A percentile compares a stretch with the other conserved stretches of the same genome.
phyloP scores from a whole-genome alignment of 164 flowering plant genomes.

The Kingdonia uniflora region DNA sequence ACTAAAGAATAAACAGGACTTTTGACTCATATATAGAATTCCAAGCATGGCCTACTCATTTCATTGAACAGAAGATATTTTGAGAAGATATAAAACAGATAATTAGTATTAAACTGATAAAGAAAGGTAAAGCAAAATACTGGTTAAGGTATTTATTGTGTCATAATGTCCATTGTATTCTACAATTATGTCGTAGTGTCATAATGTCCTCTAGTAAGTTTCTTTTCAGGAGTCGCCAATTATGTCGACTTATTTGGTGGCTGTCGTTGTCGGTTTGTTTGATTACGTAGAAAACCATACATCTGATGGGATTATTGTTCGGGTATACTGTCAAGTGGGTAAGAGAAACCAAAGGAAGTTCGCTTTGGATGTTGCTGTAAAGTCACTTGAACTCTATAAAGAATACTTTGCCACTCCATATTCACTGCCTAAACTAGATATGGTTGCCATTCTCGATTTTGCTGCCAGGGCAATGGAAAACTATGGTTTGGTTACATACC shows the following conservation, averaged over 20 bases:
- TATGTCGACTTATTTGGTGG: constrained; percentile 97
- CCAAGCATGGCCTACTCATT: too few species aligned
- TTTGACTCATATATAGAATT: too few species aligned
- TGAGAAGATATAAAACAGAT: too few species aligned
- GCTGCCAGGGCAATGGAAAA: constrained; percentile 99
- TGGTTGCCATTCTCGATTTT: constrained; percentile 99
- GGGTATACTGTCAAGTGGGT: constrained; percentile 86
- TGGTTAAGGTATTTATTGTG: too few species aligned
- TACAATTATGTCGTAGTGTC: too few species aligned
- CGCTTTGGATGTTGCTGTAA: constrained; percentile 84
- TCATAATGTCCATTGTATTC: too few species aligned
- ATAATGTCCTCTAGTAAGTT: constrained; percentile 57
- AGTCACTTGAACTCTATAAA: constrained; percentile 69
- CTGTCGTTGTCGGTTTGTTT: constrained; percentile 85
- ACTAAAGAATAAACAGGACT: too few species aligned
- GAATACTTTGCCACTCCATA: constrained; percentile 80
- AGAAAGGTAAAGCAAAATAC: too few species aligned
- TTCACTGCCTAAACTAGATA: constrained; percentile 87
- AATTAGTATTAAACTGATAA: too few species aligned
- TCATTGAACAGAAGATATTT: too few species aligned
- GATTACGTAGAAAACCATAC: constrained; percentile 82
- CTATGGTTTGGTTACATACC: constrained; percentile 92
- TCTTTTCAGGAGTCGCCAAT: constrained; percentile 75
- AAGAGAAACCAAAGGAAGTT: constrained; percentile 81
- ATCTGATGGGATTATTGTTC: constrained; percentile 87